Conservation (phyloP, 352 stramenopile genomes). For the Hyphochytrium catenoides region DNA sequence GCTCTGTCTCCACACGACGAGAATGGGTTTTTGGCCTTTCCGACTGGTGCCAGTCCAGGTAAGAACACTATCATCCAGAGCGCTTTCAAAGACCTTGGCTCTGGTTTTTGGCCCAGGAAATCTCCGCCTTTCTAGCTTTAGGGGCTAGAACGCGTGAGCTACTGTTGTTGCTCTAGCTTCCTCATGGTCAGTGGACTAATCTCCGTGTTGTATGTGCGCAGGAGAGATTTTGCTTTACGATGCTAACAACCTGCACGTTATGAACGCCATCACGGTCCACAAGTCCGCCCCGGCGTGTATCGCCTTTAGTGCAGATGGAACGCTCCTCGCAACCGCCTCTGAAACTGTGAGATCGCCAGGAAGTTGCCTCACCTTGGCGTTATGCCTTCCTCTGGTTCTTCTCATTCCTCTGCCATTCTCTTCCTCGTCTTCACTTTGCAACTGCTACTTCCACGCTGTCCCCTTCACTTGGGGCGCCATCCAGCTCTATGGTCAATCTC, state of each 20-base stretch:
- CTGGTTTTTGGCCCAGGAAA: no score
- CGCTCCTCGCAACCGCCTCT: constrained; percentile 62
- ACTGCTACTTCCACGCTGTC: constrained; percentile 14
- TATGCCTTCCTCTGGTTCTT: constrained; percentile 1
- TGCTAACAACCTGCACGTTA: constrained; percentile 64
- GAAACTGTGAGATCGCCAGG: constrained; percentile 32
- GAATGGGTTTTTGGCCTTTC: constrained; percentile 56
- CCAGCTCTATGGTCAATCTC: constrained; percentile 13
- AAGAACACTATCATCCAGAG: no score
- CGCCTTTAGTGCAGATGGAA: constrained; percentile 57
- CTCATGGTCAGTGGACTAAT: no score
- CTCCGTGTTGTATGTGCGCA: no score
- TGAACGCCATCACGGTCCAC: constrained; percentile 71
- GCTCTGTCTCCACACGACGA: constrained; percentile 47
- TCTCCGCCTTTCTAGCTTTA: no score
- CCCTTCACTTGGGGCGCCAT: constrained; percentile 13
- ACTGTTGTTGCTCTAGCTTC: no score
- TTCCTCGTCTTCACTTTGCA: constrained; percentile 2
- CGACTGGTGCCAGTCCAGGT: constrained; percentile 36
- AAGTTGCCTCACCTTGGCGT: constrained; percentile 8
- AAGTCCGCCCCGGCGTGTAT: constrained; percentile 57
- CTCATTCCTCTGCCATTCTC: constrained; percentile 1
- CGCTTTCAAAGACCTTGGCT: no score
- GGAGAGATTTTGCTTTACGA: constrained; percentile 75
- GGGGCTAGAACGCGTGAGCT: no score